Percentiles rank a stretch among this genome's conserved stretches.
phyloP scores from a whole-genome alignment of 306 rosid species.

The Castanopsis chinensis region DNA sequence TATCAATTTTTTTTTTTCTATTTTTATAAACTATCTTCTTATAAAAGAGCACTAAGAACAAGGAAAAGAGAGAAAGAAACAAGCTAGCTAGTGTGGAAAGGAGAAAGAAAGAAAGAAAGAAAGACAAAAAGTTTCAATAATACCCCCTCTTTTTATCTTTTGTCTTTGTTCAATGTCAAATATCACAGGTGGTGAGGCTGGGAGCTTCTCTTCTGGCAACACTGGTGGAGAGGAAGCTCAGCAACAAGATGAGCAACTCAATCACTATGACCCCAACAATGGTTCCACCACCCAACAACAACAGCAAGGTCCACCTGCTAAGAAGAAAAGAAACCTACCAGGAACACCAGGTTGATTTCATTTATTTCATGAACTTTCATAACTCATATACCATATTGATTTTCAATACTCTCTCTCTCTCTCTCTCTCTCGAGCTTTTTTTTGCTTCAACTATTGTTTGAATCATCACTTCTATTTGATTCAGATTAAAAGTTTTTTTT shows the following conservation, averaged over 20 bases:
- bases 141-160: constrained; percentile 18
- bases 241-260: constrained; percentile 36
- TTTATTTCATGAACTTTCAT: background rate
- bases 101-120: constrained; percentile 18
- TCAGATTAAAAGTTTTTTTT: background rate
- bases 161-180: constrained; percentile 61
- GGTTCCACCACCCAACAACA: constrained; percentile 46
- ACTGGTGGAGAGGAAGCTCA: constrained; percentile 39
- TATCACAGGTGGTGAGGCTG: constrained; percentile 69
- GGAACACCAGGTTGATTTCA: constrained; percentile 76
- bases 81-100: constrained; percentile 15
- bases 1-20: background rate
- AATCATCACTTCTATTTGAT: background rate
- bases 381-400: background rate
- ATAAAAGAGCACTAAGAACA: constrained; percentile 15
- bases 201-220: constrained; percentile 73
- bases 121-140: constrained; percentile 29
- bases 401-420: background rate
- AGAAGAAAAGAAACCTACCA: constrained; percentile 82
- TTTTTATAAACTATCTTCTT: constrained; percentile 11
- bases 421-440: background rate
- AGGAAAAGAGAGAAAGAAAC: constrained; percentile 10
- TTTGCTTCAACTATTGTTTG: background rate
- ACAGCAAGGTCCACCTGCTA: constrained; percentile 43
- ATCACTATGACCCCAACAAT: constrained; percentile 51